Evolutionary conservation across 116 monocot genomes (phyloP).

Genomic region (Papilionanthe hybrid): DNA sequence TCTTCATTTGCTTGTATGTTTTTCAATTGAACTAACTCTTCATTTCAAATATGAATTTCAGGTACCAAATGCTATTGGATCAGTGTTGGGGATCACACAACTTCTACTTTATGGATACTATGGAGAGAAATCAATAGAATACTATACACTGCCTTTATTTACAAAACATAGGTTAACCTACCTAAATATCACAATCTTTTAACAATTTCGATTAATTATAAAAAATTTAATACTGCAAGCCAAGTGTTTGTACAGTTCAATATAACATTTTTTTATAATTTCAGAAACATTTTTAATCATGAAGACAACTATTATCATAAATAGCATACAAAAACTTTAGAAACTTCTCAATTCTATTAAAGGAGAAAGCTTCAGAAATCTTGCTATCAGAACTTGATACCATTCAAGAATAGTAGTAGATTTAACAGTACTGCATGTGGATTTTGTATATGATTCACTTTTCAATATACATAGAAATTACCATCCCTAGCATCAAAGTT

Average conservation of each 20-base stretch:
- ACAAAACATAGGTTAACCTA: neutral
- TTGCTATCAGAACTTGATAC: too few relatives aligned
- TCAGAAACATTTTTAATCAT: too few relatives aligned
- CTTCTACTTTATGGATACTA: conserved; percentile 15
- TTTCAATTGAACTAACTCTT: too few relatives aligned
- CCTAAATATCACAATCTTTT: too few relatives aligned
- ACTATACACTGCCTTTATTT: conserved; percentile 34
- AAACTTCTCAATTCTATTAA: neutral
- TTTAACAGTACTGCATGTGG: neutral
- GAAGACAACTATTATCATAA: too few relatives aligned
- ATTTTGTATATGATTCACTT: neutral
- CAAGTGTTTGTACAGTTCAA: too few relatives aligned
- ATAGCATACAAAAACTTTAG: neutral
- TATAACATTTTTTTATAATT: too few relatives aligned
- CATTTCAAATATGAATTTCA: too few relatives aligned
- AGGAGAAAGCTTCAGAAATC: neutral
- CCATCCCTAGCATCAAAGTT: neutral
- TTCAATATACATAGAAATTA: neutral
- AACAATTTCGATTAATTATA: too few relatives aligned
- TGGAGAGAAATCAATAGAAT: conserved; percentile 13
- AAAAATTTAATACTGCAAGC: too few relatives aligned
- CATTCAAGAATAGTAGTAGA: neutral
- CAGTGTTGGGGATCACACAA: conserved; percentile 42
- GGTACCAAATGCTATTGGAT: too few relatives aligned
- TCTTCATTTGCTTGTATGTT: too few relatives aligned